Base-by-base conservation (phyloP, 1,284 basidiomycete species). In the Leccinum brunneo-olivaceum region DNA sequence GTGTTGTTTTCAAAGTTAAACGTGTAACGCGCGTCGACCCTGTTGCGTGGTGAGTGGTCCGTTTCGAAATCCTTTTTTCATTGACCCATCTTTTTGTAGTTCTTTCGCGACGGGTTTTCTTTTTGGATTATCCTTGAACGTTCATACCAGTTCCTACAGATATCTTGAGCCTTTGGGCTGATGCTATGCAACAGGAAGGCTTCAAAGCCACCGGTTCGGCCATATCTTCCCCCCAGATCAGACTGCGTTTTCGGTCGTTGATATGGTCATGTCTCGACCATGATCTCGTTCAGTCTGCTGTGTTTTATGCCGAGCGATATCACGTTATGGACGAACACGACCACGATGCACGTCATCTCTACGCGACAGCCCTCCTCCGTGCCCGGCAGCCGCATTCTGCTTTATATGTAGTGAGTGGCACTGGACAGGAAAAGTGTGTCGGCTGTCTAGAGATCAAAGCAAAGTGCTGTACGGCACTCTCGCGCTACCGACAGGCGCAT, bases 301-400 rank as follows among this genome's bases (percentile, higher is more conserved):
- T 84, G 32, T 90, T 90, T 68, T 87, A 87, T 64, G 85, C 86
- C 32, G 86, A 90, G 64, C 70, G 85, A 52, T 87, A 85, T 63
- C 86, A 73, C 60, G 74, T 77, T 33, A 65, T 82, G 56, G 77
- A 84, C 63, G 69, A 70, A 52, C 64, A 66, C 30, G 82, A 81
- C 60, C 90, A 92, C 61, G 87, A 90, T 62, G 79, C 86, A 52
- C 77, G 86, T 44, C 90, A 93, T 68, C 73, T 91, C 24, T 88
- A 90, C 68, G 86, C 89, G 50, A 81, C 78, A 34, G 76, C 83
- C 32, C 76, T 92, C 45, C 72, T 94, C 36, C 77, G 75, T 10
- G 73, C 81, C 51, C 78, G 77, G 35, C 84, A 90, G 59, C 74
- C 82, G 3, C 85, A 90, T 61, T 85, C 88, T 6, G 89, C 89